Conservation (phyloP, 1,284 basidiomycete genomes). For the Trichosporon coremiiforme region DNA sequence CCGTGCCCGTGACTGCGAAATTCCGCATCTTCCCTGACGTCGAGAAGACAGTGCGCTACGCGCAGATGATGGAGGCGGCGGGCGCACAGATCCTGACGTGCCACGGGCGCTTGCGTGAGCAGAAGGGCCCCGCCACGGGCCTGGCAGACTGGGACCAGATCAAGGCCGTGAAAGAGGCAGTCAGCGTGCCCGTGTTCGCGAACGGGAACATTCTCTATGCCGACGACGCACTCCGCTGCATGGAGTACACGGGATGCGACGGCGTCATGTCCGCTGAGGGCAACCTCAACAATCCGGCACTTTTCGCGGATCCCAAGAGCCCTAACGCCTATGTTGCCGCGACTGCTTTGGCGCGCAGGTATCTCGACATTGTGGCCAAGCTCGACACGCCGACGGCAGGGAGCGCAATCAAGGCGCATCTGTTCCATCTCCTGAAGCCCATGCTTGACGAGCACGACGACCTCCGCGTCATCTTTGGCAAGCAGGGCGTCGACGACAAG, state of each 20-base stretch:
- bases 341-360: constrained; percentile 75
- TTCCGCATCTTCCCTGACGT: constrained; percentile 86
- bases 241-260: constrained; percentile 80
- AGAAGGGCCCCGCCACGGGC: constrained; percentile 77
- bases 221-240: constrained; percentile 74
- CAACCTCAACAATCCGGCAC: constrained; percentile 86
- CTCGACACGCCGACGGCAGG: constrained; percentile 72
- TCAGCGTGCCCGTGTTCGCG: constrained; percentile 89
- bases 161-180: constrained; percentile 78
- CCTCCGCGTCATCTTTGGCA: constrained; percentile 64
- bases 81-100: constrained; percentile 95
- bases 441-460: constrained; percentile 71
- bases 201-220: constrained; percentile 93
- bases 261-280: constrained; percentile 96
- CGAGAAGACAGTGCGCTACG: constrained; percentile 88
- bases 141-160: constrained; percentile 86
- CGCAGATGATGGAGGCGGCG: constrained; percentile 88
- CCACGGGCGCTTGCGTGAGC: constrained; percentile 87
- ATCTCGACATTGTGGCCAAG: constrained; percentile 74
- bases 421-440: constrained; percentile 88
- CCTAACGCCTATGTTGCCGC: constrained; percentile 64
- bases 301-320: constrained; percentile 63
- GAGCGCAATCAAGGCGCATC: constrained; percentile 83
- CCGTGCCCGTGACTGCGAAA: constrained; percentile 91
- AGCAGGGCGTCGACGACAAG: constrained; percentile 41